These are phyloP conservation scores for Mortierella alpina DNA, from an alignment of 192 early-diverging fungal genomes.

Conservation along the genomic window DNA sequence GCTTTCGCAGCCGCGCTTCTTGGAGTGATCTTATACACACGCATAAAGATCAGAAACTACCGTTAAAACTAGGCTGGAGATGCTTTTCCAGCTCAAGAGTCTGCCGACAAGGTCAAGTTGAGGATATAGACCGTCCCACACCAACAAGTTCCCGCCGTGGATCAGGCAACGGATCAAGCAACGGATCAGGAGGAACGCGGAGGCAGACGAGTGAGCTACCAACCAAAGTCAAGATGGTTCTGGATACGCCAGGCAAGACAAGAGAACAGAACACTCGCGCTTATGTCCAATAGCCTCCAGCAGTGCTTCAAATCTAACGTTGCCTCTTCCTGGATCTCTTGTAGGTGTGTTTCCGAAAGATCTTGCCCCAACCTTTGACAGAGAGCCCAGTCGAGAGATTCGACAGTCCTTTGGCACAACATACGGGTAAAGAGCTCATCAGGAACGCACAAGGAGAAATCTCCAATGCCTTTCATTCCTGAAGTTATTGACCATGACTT, in stretches of 20 bases:
- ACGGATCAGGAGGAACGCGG: conserved; percentile 5
- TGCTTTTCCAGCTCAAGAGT: conserved; percentile 2
- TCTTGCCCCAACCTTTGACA: conserved; percentile 32
- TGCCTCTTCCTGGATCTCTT: neutral
- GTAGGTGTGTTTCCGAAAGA: conserved; percentile 36
- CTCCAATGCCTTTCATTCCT: neutral
- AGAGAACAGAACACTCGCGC: neutral
- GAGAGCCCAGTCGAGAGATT: conserved; percentile 51
- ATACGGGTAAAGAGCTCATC: conserved; percentile 53
- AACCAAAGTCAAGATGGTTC: conserved; percentile 36
- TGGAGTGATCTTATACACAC: neutral
- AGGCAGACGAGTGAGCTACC: conserved; percentile 29
- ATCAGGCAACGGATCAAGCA: neutral
- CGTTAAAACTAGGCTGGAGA: neutral
- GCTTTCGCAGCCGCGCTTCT: neutral
- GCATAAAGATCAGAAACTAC: neutral
- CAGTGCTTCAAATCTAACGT: neutral
- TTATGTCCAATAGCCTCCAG: neutral
- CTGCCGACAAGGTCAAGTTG: neutral
- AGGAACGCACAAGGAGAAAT: neutral
- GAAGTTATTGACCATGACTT: neutral
- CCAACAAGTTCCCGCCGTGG: neutral
- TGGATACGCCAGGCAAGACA: conserved; percentile 44
- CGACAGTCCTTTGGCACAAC: conserved; percentile 61
- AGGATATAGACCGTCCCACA: too few species aligned